A percentile compares a stretch with the other conserved stretches of the same genome.
Conservation (phyloP, 176 grass and related monocot species). For the Tillandsia fasciculata region DNA sequence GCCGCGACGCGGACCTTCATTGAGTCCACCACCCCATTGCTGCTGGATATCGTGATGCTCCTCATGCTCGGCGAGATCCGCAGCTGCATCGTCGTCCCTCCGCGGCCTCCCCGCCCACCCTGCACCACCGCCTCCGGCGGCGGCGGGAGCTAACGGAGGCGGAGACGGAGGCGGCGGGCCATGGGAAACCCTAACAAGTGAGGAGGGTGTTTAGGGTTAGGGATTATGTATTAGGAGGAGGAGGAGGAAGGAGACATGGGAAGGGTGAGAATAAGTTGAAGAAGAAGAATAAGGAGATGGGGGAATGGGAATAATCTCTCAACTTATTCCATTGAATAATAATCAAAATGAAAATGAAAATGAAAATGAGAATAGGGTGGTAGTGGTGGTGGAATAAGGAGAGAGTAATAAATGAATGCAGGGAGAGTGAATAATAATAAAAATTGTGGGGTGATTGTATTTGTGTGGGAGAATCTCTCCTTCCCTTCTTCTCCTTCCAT, state of each 20-base stretch:
- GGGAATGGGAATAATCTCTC: no score
- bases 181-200: slow-evolving; percentile 14
- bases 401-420: neutral
- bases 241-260: slow-evolving; percentile 25
- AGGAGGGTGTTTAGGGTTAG: neutral
- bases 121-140: slow-evolving; percentile 22
- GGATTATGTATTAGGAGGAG: no score
- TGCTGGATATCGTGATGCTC: slow-evolving; percentile 96
- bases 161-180: slow-evolving; percentile 28
- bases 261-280: no score
- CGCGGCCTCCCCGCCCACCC: slow-evolving; percentile 16
- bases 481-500: slow-evolving; percentile 3
- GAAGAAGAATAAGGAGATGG: no score
- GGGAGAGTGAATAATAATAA: neutral
- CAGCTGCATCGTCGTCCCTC: slow-evolving; percentile 83
- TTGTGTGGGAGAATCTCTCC: neutral
- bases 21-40: slow-evolving; percentile 88
- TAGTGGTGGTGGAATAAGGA: slow-evolving; percentile 24
- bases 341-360: no score
- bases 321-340: no score
- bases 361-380: no score
- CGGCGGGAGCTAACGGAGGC: slow-evolving; percentile 44
- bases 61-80: slow-evolving; percentile 99
- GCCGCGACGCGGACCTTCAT: slow-evolving; percentile 94
- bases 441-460: neutral